Percentiles rank a stretch among this genome's conserved stretches.
Conservation (phyloP, 805 yeast genomes). For the Candida michaelii region DNA sequence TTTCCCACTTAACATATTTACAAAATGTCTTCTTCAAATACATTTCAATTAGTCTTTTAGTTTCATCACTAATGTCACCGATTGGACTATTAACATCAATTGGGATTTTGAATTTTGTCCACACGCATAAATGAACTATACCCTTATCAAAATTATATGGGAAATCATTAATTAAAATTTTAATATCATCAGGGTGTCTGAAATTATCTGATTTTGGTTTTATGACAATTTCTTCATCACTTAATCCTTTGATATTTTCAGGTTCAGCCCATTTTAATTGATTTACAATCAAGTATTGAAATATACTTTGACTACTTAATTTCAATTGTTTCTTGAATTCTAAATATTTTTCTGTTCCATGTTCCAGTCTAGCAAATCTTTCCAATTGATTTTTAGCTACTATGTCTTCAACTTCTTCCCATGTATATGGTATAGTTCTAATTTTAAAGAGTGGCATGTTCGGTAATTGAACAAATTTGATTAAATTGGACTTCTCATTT, state of each 20-base stretch:
- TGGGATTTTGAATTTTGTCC: slow-evolving; percentile 62
- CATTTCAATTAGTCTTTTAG: slow-evolving; percentile 42
- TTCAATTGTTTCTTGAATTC: slow-evolving; percentile 44
- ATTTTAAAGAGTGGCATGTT: slow-evolving; percentile 42
- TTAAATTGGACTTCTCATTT: slow-evolving; percentile 9
- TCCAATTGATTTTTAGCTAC: slow-evolving; percentile 45
- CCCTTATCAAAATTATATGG: slow-evolving; percentile 60
- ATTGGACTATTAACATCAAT: slow-evolving; percentile 47
- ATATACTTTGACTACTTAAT: slow-evolving; percentile 37
- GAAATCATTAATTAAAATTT: slow-evolving; percentile 56
- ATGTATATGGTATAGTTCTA: slow-evolving; percentile 39
- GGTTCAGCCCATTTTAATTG: slow-evolving; percentile 52
- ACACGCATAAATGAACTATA: slow-evolving; percentile 59
- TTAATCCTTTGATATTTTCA: slow-evolving; percentile 22
- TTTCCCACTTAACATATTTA: slow-evolving; percentile 39
- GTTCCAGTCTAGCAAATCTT: slow-evolving; percentile 48
- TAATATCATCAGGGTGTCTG: slow-evolving; percentile 40
- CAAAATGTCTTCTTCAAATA: slow-evolving; percentile 51
- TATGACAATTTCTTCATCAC: slow-evolving; percentile 17
- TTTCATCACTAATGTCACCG: slow-evolving; percentile 51
- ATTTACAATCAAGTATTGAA: slow-evolving; percentile 46
- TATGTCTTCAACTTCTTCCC: slow-evolving; percentile 43
- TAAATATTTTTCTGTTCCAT: slow-evolving; percentile 43
- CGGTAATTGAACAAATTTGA: slow-evolving; percentile 26
- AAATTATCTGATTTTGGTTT: slow-evolving; percentile 25